phyloP scores from a whole-genome alignment of 805 yeast species.

The Saturnispora sekii region DNA sequence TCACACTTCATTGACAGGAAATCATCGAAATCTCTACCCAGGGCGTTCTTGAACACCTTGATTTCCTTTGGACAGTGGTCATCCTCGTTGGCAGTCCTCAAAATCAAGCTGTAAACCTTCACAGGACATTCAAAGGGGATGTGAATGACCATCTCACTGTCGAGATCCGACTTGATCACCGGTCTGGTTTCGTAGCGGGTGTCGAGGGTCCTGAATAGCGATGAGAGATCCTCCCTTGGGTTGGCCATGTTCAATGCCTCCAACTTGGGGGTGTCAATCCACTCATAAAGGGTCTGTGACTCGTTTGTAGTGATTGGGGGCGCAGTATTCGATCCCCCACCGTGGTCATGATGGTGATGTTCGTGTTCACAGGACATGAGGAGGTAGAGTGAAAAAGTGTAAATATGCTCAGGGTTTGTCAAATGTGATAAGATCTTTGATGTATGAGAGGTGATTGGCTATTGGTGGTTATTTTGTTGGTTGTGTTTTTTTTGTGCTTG shows the following conservation, averaged over 20 bases:
- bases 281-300: constrained; percentile 55
- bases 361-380: constrained; percentile 2
- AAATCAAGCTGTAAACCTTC: constrained; percentile 60
- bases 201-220: constrained; percentile 45
- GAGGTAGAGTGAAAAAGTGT: background rate
- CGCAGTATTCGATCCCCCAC: constrained; percentile 12
- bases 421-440: too few species aligned
- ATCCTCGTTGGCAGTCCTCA: constrained; percentile 52
- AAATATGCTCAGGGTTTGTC: background rate
- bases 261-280: constrained; percentile 51
- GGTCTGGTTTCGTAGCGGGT: constrained; percentile 40
- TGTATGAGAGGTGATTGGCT: too few species aligned
- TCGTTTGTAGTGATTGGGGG: constrained; percentile 65
- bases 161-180: constrained; percentile 54
- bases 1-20: constrained; percentile 40
- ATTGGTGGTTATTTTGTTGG: too few species aligned
- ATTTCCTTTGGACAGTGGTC: constrained; percentile 60
- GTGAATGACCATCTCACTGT: constrained; percentile 65
- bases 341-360: constrained; percentile 12
- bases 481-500: too few species aligned
- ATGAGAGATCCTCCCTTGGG: constrained; percentile 36
- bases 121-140: constrained; percentile 76
- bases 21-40: constrained; percentile 63
- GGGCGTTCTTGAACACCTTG: constrained; percentile 63
- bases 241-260: constrained; percentile 55